Evolutionary conservation across 345 rosid species (phyloP).

Genomic region (Gossypium longicalyx): DNA sequence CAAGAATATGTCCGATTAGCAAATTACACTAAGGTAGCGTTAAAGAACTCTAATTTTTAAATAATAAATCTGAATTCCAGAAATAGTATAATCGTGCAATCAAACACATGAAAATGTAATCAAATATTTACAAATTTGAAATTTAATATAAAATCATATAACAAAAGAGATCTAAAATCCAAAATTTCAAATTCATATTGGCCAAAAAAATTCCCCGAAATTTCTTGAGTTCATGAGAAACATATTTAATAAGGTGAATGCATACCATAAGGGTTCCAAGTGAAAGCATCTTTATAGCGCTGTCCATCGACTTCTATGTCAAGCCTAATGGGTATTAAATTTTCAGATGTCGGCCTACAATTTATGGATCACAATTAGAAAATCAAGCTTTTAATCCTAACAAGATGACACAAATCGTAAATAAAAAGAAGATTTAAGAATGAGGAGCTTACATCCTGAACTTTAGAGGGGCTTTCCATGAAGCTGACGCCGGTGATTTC

Average conservation of each 20-base stretch:
- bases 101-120: neutral
- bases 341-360: slow-evolving; percentile 80
- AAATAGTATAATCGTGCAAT: neutral
- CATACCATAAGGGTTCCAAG: slow-evolving; percentile 93
- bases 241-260: neutral
- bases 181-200: neutral
- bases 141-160: neutral
- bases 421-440: neutral
- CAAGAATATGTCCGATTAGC: neutral
- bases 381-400: neutral
- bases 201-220: neutral
- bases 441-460: slow-evolving; percentile 69
- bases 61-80: neutral
- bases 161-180: neutral
- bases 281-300: slow-evolving; percentile 82
- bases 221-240: neutral
- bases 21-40: neutral
- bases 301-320: slow-evolving; percentile 92
- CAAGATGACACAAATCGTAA: neutral
- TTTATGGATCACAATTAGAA: neutral
- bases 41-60: neutral
- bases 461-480: slow-evolving; percentile 58
- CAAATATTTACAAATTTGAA: neutral
- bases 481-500: slow-evolving; percentile 42
- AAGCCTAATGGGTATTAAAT: slow-evolving; percentile 82